Evolutionary conservation across 2,329 filamentous ascomycete species (phyloP), one percentile per base, ranked within the genome.

Genomic region (Pseudogymnoascus sp.): DNA sequence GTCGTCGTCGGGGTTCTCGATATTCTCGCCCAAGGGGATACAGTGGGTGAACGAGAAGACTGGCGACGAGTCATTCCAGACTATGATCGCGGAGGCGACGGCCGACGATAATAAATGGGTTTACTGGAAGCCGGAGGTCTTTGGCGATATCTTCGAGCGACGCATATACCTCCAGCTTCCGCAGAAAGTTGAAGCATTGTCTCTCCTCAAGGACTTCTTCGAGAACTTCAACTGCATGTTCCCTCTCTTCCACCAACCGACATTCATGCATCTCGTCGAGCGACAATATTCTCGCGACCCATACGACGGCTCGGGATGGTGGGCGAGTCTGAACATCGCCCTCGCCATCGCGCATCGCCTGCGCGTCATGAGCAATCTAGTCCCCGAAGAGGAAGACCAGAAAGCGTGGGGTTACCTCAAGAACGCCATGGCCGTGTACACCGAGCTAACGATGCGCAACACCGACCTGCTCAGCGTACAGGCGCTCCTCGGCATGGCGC

Each of bases 191-290:
- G 93, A 97, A 76, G 91, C 92, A 0, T 76, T 96, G 66, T 96
- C 91, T 1, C 79, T 97, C 38, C 84, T 97, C 65, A 91, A 89
- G 75, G 95, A 99, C 75, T 99, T 89, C 72, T 99, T 99, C 69
- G 91, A 96, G 72, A 97, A 97, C 77, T 97, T 99, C 82, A 99
- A 99, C 79, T 95, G 91, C 84, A 93, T 97, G 84, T 96, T 97
- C 73, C 95, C 95, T 5, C 81, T 99, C 3, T 99, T 96, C 72
- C 95, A 99, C 75, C 93, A 97, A 74, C 93, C 93, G 1, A 97
- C 95, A 0, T 99, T 99, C 73, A 97, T 97, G 91, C 93, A 97
- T 73, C 81, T 97, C 4, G 92, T 97, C 33, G 92, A 97, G 72
- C 87, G 89, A 69, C 93, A 97, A 74, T 99, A 97, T 76, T 96